phyloP scores from a whole-genome alignment of 345 rosid genomes.

The Syzygium aromaticum region DNA sequence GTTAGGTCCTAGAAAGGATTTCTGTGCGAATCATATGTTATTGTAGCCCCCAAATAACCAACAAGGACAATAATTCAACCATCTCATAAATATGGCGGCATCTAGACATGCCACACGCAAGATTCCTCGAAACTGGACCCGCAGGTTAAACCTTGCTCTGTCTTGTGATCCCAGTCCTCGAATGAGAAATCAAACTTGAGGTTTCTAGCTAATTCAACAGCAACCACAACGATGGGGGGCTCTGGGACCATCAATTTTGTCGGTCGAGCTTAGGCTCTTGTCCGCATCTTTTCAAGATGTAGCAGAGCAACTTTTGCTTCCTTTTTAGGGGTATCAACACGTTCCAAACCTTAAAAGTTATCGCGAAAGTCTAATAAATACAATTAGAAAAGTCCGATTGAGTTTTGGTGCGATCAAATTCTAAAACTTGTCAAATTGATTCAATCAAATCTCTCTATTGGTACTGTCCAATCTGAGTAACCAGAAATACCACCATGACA shows the following conservation, averaged over 20 bases:
- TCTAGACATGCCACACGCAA: not conserved
- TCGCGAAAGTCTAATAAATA: no score
- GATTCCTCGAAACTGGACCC: not conserved
- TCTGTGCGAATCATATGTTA: not conserved
- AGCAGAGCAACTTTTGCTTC: no score
- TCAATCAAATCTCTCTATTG: not conserved
- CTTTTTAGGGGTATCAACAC: no score
- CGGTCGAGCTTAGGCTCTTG: no score
- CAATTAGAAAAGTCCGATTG: no score
- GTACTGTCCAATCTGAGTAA: not conserved
- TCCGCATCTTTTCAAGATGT: no score
- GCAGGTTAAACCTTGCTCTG: not conserved
- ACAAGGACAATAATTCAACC: not conserved
- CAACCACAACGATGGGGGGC: no score
- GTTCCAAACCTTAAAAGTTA: no score
- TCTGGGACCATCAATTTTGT: no score
- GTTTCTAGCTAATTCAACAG: not conserved
- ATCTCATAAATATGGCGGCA: not conserved
- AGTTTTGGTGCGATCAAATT: not conserved
- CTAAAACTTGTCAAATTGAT: not conserved
- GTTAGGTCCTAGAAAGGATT: not conserved
- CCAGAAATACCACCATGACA: no score
- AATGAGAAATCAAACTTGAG: not conserved
- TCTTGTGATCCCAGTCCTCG: not conserved
- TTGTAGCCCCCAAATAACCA: not conserved